phyloP scores from a whole-genome alignment of 2,329 filamentous ascomycete species.

The Tolypocladium amazonense region DNA sequence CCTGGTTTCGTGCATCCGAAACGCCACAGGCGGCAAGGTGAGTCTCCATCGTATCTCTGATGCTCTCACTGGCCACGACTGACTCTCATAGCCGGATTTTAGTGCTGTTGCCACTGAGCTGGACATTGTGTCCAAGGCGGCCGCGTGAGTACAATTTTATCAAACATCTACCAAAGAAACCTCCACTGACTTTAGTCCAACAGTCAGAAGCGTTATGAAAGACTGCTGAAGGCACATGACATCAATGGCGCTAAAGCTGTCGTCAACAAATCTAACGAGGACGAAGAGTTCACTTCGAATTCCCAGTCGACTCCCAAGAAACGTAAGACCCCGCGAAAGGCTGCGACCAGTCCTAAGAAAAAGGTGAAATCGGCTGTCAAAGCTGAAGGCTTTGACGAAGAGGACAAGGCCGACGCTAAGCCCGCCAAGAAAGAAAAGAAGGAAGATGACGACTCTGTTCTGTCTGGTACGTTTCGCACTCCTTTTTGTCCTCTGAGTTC shows the following conservation, averaged over 20 bases:
- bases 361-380: slow-evolving; percentile 12
- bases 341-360: slow-evolving; percentile 13
- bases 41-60: slow-evolving; percentile 6
- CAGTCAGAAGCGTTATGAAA: slow-evolving; percentile 59
- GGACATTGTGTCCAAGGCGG: slow-evolving; percentile 52
- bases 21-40: slow-evolving; percentile 51
- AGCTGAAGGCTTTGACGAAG: slow-evolving; percentile 13
- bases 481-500: neutral
- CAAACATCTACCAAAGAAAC: too few relatives aligned
- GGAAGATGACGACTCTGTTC: slow-evolving; percentile 12
- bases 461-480: slow-evolving; percentile 13
- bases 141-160: slow-evolving; percentile 49
- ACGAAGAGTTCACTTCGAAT: slow-evolving; percentile 1
- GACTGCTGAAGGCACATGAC: slow-evolving; percentile 49
- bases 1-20: slow-evolving; percentile 53
- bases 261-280: slow-evolving; percentile 3
- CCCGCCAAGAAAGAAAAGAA: slow-evolving; percentile 10
- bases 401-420: slow-evolving; percentile 7
- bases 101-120: slow-evolving; percentile 53
- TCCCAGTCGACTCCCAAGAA: slow-evolving; percentile 14
- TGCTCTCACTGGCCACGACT: neutral
- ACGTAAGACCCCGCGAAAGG: slow-evolving; percentile 15
- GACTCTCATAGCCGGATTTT: slow-evolving; percentile 48
- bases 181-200: neutral
- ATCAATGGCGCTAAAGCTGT: slow-evolving; percentile 21